Base-by-base conservation (phyloP, 306 rosid species). In the Cicer chorassanicum region DNA sequence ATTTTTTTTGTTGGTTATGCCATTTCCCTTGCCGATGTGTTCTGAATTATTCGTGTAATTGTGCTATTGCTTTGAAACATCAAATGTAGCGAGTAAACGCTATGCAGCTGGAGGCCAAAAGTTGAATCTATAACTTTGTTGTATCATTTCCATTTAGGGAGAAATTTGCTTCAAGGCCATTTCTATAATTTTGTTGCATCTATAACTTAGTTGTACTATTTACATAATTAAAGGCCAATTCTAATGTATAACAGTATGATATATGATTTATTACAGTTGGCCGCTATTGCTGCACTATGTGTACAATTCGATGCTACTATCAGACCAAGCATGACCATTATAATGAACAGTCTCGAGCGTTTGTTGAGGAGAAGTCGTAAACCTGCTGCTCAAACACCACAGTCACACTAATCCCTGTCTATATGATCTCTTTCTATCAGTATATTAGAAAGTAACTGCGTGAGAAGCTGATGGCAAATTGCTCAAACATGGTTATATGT, bases 301-400 rank as follows among this genome's bases (percentile, higher is more conserved):
- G 92, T 92, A 78, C 96, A 92, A 83, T 88, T 90, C 61, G 98
- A 92, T 74, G 91, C 98, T 60, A 96, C 90, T 85, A 90, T 92
- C 89, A 87, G 98, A 55, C 94, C 98, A 18, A 92, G 90, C 90
- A 92, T 92, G 98, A 90, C 94, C 84, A 88, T 92, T 68, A 93
- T 90, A 44, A 96, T 92, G 63, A 92, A 92, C 81, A 96, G 96
- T 70, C 94, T 92, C 56, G 96, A 92, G 74, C 94, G 94, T 4
- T 86, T 92, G 77, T 81, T 92, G 82, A 82, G 85, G 92, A 49
- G 82, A 83, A 29, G 36, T 29, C 5, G 36, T 75, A 93, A 89
- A 72, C 93, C 86, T 38, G 80, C 89, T 4, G 92, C 89, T 39
- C 92, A 92, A 85, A 16, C 88, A 45, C 5, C 36, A 29, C 0